Evolutionary conservation across 495 filamentous ascomycete species (phyloP).

Genomic region (Viridothelium virens): DNA sequence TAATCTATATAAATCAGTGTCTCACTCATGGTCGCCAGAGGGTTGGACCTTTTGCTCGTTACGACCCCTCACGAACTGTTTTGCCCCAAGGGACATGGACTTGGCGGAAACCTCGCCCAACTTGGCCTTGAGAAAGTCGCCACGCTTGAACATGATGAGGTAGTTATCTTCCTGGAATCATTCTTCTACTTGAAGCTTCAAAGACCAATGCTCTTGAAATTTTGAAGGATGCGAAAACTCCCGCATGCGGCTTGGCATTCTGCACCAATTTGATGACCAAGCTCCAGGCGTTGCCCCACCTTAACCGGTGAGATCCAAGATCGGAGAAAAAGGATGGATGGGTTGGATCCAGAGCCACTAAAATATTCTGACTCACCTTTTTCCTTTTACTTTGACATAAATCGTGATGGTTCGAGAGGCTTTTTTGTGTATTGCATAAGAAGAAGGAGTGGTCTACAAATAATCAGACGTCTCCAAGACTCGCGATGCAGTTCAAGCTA

Average conservation of each 20-base stretch:
- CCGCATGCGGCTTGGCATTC: background rate
- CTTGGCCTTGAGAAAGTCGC: constrained; percentile 4
- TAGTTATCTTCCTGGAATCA: background rate
- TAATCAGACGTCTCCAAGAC: no score
- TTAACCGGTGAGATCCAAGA: background rate
- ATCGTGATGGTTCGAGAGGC: no score
- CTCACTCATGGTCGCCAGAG: background rate
- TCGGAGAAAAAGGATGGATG: no score
- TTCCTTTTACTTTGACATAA: no score
- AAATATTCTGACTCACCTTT: no score
- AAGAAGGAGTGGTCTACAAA: no score
- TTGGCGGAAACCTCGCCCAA: background rate
- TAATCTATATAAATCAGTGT: background rate
- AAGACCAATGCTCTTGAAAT: background rate
- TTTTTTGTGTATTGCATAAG: no score
- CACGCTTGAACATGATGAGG: background rate
- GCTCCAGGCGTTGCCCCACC: background rate
- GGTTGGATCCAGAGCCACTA: no score
- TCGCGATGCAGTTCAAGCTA: background rate
- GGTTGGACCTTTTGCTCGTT: constrained; percentile 3
- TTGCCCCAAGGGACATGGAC: background rate
- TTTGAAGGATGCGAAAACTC: background rate
- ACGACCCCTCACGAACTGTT: constrained; percentile 2
- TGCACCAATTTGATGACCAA: background rate
- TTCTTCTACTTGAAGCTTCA: background rate